Evolutionary conservation across 345 rosid genomes (phyloP).

Genomic region (Fremontodendron californicum): DNA sequence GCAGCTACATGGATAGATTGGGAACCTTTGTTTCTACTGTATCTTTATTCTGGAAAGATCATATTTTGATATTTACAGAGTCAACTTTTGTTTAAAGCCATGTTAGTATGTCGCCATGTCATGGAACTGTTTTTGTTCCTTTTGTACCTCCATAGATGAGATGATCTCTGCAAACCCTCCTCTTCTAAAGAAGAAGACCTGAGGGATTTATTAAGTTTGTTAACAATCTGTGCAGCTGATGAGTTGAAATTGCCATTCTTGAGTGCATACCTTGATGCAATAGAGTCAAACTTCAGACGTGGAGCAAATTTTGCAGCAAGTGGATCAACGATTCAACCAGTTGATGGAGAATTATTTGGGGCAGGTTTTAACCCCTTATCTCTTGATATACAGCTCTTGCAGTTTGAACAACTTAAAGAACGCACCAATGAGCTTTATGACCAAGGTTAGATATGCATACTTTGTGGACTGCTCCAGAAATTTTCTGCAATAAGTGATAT

Average conservation of each 20-base stretch:
- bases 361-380: constrained; percentile 21
- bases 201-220: not conserved
- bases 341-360: not conserved
- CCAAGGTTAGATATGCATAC: constrained; percentile 17
- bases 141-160: not conserved
- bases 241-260: constrained; percentile 24
- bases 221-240: constrained; percentile 19
- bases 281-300: constrained; percentile 18
- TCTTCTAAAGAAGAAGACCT: not conserved
- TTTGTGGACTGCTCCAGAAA: not conserved
- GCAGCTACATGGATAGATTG: not conserved
- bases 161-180: not conserved
- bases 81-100: not conserved
- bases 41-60: not conserved
- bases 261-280: constrained; percentile 28
- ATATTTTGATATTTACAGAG: not conserved
- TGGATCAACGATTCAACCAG: constrained; percentile 22
- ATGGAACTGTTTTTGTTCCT: not conserved
- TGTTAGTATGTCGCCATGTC: not conserved
- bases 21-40: not conserved
- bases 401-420: constrained; percentile 25
- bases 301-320: constrained; percentile 32
- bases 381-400: constrained; percentile 23
- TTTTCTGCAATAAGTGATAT: not conserved
- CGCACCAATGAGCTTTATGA: constrained; percentile 18